phyloP scores from a whole-genome alignment of 371 early-diverging fungal species.

The Mucor plumbeus region DNA sequence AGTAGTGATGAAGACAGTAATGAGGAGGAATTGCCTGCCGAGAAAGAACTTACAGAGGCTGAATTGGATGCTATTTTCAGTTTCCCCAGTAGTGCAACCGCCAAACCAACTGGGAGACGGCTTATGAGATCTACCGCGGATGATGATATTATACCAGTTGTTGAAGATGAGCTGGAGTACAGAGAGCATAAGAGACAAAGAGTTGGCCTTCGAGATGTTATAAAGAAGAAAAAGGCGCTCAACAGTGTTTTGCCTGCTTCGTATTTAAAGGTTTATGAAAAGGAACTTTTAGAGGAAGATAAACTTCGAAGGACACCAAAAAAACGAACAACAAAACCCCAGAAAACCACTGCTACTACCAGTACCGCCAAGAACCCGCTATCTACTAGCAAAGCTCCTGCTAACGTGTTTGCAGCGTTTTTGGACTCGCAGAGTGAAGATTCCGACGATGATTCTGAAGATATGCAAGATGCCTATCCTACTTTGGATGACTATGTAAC shows the following conservation, averaged over 20 bases:
- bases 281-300: conserved; percentile 6
- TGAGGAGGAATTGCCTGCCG: background rate
- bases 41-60: conserved; percentile 2
- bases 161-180: conserved; percentile 12
- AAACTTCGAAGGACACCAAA: background rate
- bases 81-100: conserved; percentile 1
- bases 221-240: conserved; percentile 10
- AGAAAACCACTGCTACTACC: background rate
- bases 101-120: background rate
- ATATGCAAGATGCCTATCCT: background rate
- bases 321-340: background rate
- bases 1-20: conserved; percentile 2
- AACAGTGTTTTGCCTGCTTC: conserved; percentile 23
- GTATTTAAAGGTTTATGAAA: conserved; percentile 16
- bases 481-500: background rate
- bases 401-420: conserved; percentile 14
- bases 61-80: conserved; percentile 8
- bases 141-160: conserved; percentile 5
- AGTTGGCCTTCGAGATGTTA: background rate
- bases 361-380: background rate
- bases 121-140: background rate
- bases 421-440: background rate
- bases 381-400: background rate
- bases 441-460: background rate
- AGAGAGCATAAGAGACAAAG: conserved; percentile 7